Conservation (phyloP, 306 rosid genomes). For the Abrus precatorius region DNA sequence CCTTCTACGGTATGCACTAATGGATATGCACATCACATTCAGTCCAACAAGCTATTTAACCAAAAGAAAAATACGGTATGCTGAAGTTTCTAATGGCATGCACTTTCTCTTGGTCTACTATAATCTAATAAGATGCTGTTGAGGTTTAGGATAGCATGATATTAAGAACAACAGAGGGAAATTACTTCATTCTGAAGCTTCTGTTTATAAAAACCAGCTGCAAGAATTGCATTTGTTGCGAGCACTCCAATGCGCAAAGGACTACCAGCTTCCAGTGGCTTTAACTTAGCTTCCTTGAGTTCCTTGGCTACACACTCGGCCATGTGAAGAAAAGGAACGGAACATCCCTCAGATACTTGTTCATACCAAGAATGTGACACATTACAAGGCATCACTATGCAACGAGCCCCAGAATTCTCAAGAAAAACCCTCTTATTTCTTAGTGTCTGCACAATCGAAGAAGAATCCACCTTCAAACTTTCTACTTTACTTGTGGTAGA, state of each 20-base stretch:
- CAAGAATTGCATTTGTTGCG: constrained; percentile 68
- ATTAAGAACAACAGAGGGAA: constrained; percentile 7
- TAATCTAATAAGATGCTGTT: constrained; percentile 29
- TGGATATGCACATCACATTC: neutral
- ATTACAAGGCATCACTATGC: constrained; percentile 90
- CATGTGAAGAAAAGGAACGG: constrained; percentile 79
- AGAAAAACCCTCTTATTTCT: constrained; percentile 67
- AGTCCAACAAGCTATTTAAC: neutral
- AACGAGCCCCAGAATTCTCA: constrained; percentile 77
- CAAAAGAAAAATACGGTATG: neutral
- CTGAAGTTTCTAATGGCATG: constrained; percentile 6
- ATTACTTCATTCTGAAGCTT: constrained; percentile 83
- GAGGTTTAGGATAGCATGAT: constrained; percentile 10
- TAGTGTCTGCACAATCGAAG: constrained; percentile 61
- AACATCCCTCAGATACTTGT: constrained; percentile 70
- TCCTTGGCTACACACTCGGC: constrained; percentile 82
- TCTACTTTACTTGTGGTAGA: constrained; percentile 51
- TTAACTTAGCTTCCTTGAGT: constrained; percentile 88
- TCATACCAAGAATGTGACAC: constrained; percentile 85
- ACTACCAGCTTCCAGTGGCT: constrained; percentile 87
- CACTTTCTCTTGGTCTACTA: neutral
- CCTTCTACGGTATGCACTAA: neutral
- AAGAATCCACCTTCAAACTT: constrained; percentile 53
- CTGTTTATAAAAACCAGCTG: constrained; percentile 80
- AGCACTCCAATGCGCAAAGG: constrained; percentile 79